Base-by-base conservation (phyloP, 345 rosid genomes). In the Corchorus capsularis region DNA sequence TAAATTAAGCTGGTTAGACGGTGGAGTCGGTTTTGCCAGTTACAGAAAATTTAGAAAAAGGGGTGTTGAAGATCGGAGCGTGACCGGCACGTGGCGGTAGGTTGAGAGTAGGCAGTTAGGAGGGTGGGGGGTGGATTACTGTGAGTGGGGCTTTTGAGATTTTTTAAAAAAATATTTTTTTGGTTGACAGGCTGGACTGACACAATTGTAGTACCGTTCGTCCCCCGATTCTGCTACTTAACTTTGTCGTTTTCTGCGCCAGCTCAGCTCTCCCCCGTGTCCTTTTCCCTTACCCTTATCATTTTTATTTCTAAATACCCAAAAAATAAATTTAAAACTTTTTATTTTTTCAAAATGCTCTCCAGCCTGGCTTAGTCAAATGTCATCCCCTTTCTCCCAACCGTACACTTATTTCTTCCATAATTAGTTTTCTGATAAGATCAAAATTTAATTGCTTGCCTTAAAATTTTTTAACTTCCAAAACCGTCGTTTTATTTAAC, bases 151-250 rank as follows among this genome's bases (percentile, higher is more conserved):
- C 75, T 4, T 63, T 49, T 62, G 14, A 12, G 56, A 3, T 47
- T 47, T 37, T 27, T 27, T 27, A 27, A 27, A 27, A 27, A 27
- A 27, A 27, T 27, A 27, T 27, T 27, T 27, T 27, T 27, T 27
- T 27, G 27, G 27, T 60, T 73, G 81, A 78, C 91, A 90, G 86
- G 74, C 91, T 87, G 91, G 86, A 86, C 86, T 73, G 88, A 80
- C 86, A 84, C 71, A 70, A 71, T 72, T 41, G 53, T 63, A 73
- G 79, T 84, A 79, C 75, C 84, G 75, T 77, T 81, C 77, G 78
- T 78, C 77, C 84, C 73, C 80, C 72, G 74, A 77, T 83, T 82
- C 85, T 78, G 84, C 84, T 76, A 61, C 81, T 73, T 4, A 63
- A 32, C 41, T 74, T 89, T 87, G 95, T 89, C 91, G 89, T 83